Conservation (phyloP, 2,329 filamentous ascomycete species). For the Dactylonectria estremocensis region DNA sequence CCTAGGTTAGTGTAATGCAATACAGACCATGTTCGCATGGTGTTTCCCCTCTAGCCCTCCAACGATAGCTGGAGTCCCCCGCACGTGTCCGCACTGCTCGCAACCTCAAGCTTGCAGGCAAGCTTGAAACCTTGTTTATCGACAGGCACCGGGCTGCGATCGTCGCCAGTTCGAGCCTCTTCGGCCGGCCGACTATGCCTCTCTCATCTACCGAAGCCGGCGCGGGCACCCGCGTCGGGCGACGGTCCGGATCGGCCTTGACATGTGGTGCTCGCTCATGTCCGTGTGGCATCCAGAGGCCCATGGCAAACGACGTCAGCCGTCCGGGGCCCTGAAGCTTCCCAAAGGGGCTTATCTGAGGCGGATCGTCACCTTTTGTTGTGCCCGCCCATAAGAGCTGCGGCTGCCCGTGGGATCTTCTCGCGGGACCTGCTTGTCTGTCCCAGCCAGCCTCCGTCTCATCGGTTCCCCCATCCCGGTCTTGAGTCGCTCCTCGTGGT, state of each 20-base stretch:
- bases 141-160: slow-evolving; percentile 36
- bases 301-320: slow-evolving; percentile 28
- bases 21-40: slow-evolving; percentile 24
- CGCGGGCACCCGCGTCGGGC: slow-evolving; percentile 26
- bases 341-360: slow-evolving; percentile 39
- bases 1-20: neutral
- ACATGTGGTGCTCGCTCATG: slow-evolving; percentile 28
- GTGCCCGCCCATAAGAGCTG: slow-evolving; percentile 39
- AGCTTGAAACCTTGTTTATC: slow-evolving; percentile 33
- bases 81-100: slow-evolving; percentile 40
- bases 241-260: slow-evolving; percentile 14
- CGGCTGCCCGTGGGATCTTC: slow-evolving; percentile 23
- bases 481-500: slow-evolving; percentile 7
- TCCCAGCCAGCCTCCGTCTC: slow-evolving; percentile 33
- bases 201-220: slow-evolving; percentile 38
- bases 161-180: slow-evolving; percentile 32
- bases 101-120: slow-evolving; percentile 27
- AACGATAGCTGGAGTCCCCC: slow-evolving; percentile 38
- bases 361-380: slow-evolving; percentile 31
- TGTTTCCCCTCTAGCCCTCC: slow-evolving; percentile 27
- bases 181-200: slow-evolving; percentile 34
- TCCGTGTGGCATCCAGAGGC: slow-evolving; percentile 28
- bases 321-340: slow-evolving; percentile 15
- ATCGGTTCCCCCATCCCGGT: slow-evolving; percentile 25
- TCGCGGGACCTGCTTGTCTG: neutral